Percentiles rank a stretch among this genome's conserved stretches.
phyloP scores from a whole-genome alignment of 2,329 filamentous ascomycete species.

The Ceratocystiopsis minuta region DNA sequence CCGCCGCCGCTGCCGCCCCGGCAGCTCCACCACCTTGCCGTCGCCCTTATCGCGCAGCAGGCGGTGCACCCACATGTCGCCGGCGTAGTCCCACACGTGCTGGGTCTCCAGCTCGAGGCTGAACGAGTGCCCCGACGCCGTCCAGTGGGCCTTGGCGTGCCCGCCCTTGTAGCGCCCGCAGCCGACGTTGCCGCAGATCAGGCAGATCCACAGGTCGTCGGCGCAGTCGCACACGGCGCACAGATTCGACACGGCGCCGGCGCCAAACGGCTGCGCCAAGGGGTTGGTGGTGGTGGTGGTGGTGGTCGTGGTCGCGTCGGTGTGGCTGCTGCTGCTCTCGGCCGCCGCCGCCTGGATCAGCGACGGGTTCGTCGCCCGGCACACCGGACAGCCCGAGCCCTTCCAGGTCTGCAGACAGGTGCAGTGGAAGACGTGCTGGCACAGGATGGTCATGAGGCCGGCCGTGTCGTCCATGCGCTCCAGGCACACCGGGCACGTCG shows the following conservation, averaged over 20 bases:
- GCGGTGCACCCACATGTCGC: slow-evolving; percentile 88
- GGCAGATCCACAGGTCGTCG: slow-evolving; percentile 82
- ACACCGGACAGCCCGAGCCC: slow-evolving; percentile 84
- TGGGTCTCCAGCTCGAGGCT: slow-evolving; percentile 85
- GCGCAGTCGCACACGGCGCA: slow-evolving; percentile 68
- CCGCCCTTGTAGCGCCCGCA: slow-evolving; percentile 90
- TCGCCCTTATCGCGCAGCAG: slow-evolving; percentile 88
- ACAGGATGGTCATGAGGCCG: slow-evolving; percentile 84
- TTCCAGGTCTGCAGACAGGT: slow-evolving; percentile 93
- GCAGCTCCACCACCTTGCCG: slow-evolving; percentile 82
- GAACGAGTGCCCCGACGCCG: slow-evolving; percentile 75
- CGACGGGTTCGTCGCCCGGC: slow-evolving; percentile 56
- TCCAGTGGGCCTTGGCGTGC: slow-evolving; percentile 86
- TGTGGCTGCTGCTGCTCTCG: neutral
- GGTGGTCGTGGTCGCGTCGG: neutral
- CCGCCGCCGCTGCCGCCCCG: slow-evolving; percentile 18
- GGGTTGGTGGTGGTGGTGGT: slow-evolving; percentile 29
- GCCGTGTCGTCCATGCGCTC: slow-evolving; percentile 98
- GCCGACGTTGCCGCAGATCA: slow-evolving; percentile 82
- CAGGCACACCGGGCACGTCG: slow-evolving; percentile 88
- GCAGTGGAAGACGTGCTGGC: slow-evolving; percentile 95
- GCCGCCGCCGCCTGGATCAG: slow-evolving; percentile 9
- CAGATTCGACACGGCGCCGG: slow-evolving; percentile 42
- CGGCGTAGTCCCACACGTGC: slow-evolving; percentile 94
- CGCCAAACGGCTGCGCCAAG: slow-evolving; percentile 37